A percentile compares a stretch with the other conserved stretches of the same genome.
Evolutionary conservation across 495 filamentous ascomycete species (phyloP).

Genomic region (Penicillium verhagenii): DNA sequence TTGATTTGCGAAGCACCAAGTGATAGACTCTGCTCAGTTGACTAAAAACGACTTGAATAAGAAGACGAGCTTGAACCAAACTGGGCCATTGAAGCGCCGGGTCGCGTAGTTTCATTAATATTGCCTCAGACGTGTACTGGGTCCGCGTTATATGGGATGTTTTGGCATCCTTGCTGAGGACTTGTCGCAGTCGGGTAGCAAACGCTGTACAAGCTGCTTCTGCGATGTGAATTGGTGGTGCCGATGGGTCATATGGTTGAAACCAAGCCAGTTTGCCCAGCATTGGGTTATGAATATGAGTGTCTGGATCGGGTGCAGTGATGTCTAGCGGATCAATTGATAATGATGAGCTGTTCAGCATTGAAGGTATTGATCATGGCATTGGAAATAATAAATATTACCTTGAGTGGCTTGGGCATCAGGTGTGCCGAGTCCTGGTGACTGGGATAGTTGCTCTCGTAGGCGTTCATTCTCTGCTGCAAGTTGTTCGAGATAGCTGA

Average conservation of each 20-base stretch:
- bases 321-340: background rate
- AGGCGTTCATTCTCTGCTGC: slow-evolving; percentile 25
- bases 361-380: background rate
- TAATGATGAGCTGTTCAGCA: no score
- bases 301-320: slow-evolving; percentile 6
- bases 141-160: slow-evolving; percentile 28
- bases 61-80: slow-evolving; percentile 23
- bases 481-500: slow-evolving; percentile 30
- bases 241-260: slow-evolving; percentile 27
- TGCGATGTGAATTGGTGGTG: slow-evolving; percentile 32
- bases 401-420: background rate
- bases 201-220: slow-evolving; percentile 39
- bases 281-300: slow-evolving; percentile 29
- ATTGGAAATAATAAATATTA: background rate
- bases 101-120: slow-evolving; percentile 15
- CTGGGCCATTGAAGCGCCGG: slow-evolving; percentile 24
- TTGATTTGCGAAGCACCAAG: slow-evolving; percentile 26
- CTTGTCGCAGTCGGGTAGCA: slow-evolving; percentile 33
- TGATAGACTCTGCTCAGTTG: slow-evolving; percentile 32
- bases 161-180: slow-evolving; percentile 19
- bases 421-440: background rate
- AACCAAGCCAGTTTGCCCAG: slow-evolving; percentile 35
- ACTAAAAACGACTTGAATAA: slow-evolving; percentile 26
- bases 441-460: slow-evolving; percentile 19
- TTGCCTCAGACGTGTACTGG: slow-evolving; percentile 27